Conservation (phyloP, 768 basidiomycete species). For the Suillus sp. region DNA sequence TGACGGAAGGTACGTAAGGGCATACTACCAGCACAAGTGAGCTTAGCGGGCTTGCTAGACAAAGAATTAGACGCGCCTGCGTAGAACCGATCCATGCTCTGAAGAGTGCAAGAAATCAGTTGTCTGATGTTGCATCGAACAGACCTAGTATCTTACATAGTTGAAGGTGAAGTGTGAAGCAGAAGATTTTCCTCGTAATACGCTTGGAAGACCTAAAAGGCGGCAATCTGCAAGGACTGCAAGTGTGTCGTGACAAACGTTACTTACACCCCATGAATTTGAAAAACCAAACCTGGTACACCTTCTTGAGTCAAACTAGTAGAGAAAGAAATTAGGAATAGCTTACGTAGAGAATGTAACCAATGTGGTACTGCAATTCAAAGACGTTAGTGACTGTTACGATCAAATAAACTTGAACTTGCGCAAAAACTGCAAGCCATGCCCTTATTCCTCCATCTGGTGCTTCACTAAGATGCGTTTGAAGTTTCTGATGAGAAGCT, state of each 20-base stretch:
- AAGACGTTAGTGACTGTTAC: constrained; percentile 28
- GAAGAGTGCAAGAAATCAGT: background rate
- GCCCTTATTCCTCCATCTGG: constrained; percentile 36
- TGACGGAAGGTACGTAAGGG: constrained; percentile 62
- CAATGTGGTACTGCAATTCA: constrained; percentile 40
- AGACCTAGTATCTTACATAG: constrained; percentile 47
- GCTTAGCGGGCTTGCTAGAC: constrained; percentile 3
- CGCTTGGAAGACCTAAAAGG: constrained; percentile 64
- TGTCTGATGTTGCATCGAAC: no score
- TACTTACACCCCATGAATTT: constrained; percentile 73
- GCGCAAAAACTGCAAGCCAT: constrained; percentile 34
- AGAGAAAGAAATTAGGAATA: background rate
- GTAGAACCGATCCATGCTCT: constrained; percentile 84
- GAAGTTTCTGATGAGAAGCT: constrained; percentile 14
- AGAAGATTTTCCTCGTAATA: constrained; percentile 65
- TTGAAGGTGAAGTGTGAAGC: constrained; percentile 52
- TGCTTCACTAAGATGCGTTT: constrained; percentile 24
- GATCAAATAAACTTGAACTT: constrained; percentile 12
- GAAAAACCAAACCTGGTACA: constrained; percentile 61
- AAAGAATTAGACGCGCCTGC: constrained; percentile 45
- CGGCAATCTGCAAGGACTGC: background rate
- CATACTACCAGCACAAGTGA: constrained; percentile 46
- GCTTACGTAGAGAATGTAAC: constrained; percentile 3
- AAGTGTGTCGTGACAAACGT: background rate
- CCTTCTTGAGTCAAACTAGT: background rate